A percentile compares a stretch with the other conserved stretches of the same genome.
These are phyloP conservation scores for Scheffersomyces cryptocercus DNA, from an alignment of 1,139 yeast species.

Conservation along the genomic window DNA sequence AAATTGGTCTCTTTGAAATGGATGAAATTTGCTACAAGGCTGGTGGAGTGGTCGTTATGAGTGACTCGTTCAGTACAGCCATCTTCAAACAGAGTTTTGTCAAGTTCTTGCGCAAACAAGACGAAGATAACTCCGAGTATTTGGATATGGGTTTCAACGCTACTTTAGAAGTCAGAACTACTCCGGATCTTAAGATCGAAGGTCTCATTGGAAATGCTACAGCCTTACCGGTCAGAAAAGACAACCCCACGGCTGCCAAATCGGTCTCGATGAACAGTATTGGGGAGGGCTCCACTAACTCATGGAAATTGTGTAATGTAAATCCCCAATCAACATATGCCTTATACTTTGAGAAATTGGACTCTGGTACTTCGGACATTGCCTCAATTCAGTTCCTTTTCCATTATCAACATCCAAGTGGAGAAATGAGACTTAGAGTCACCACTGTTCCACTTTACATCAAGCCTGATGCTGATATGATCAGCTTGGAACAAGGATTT, in stretches of 20 bases:
- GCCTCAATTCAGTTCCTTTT: constrained; percentile 69
- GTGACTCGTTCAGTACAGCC: constrained; percentile 65
- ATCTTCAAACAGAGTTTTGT: constrained; percentile 65
- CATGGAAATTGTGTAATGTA: constrained; percentile 62
- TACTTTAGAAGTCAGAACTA: constrained; percentile 54
- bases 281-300: constrained; percentile 57
- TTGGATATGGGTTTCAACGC: constrained; percentile 58
- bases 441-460: constrained; percentile 51
- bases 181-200: constrained; percentile 50
- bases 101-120: constrained; percentile 45
- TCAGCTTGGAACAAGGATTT: constrained; percentile 44
- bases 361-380: constrained; percentile 26
- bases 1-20: constrained; percentile 67
- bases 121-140: constrained; percentile 25
- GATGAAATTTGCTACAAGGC: constrained; percentile 56
- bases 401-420: constrained; percentile 65
- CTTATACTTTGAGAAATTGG: constrained; percentile 54
- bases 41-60: constrained; percentile 63
- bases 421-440: constrained; percentile 46
- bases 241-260: constrained; percentile 22
- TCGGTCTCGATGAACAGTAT: constrained; percentile 28
- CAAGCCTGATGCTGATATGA: constrained; percentile 45
- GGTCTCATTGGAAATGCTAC: constrained; percentile 65
- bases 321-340: constrained; percentile 61
- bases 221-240: constrained; percentile 34